Conservation (phyloP, 2,329 filamentous ascomycete genomes). For the Triangularia setosa region DNA sequence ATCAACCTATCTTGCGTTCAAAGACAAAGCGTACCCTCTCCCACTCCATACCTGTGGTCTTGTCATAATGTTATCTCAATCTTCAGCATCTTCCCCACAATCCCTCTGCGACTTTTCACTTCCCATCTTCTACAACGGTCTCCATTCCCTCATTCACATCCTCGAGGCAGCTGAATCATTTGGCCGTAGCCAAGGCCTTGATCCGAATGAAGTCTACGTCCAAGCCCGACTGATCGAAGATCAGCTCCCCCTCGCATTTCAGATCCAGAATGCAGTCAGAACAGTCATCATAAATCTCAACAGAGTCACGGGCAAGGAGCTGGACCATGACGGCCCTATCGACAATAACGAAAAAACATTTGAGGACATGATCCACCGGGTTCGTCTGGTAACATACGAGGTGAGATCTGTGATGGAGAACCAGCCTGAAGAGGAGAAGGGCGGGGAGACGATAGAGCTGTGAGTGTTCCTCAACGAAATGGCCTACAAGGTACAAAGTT, state of each 20-base stretch:
- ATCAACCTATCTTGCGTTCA: neutral
- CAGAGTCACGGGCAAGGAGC: neutral
- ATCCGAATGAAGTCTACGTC: neutral
- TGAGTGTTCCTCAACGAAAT: neutral
- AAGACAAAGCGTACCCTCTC: neutral
- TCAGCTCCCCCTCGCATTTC: neutral
- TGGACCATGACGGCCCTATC: neutral
- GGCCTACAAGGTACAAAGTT: neutral
- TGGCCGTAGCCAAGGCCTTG: neutral
- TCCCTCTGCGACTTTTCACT: constrained; percentile 1
- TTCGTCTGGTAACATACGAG: neutral
- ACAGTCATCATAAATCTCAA: neutral
- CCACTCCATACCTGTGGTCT: neutral
- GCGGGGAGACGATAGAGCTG: neutral
- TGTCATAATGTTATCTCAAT: neutral
- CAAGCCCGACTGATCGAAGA: constrained; percentile 3
- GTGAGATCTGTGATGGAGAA: neutral
- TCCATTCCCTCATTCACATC: neutral
- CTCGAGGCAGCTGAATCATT: neutral
- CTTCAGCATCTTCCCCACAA: neutral
- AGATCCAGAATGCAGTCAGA: constrained; percentile 1
- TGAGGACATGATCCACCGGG: neutral
- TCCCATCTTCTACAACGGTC: constrained; percentile 2
- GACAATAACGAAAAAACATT: neutral
- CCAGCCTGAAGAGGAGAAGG: neutral